phyloP scores from a whole-genome alignment of 1,284 basidiomycete species.

The Ustilago cynodontis region DNA sequence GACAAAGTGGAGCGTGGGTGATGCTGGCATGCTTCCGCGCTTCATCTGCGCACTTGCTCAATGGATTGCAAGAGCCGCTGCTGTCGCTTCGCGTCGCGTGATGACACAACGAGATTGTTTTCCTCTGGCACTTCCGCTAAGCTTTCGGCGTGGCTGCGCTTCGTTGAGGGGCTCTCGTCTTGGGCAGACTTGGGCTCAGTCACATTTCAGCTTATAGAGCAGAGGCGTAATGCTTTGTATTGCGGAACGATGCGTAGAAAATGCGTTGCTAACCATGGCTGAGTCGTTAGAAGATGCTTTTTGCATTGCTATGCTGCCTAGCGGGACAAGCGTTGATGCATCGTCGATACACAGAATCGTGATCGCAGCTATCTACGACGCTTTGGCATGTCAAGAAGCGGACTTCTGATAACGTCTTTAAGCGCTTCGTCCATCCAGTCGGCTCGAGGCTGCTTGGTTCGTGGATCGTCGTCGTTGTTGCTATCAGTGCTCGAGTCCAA shows the following conservation, averaged over 20 bases:
- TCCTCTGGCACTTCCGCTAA: neutral
- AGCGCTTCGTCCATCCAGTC: constrained; percentile 29
- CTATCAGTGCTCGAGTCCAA: constrained; percentile 31
- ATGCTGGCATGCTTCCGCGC: neutral
- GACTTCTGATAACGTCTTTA: constrained; percentile 13
- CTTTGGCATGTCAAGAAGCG: constrained; percentile 10
- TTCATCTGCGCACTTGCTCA: constrained; percentile 8
- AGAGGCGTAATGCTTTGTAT: neutral
- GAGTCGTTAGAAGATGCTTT: neutral
- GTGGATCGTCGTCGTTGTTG: neutral
- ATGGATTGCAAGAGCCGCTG: neutral
- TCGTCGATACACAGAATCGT: neutral
- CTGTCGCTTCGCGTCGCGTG: constrained; percentile 29
- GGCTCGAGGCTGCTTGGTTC: neutral
- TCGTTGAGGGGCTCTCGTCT: too few relatives aligned
- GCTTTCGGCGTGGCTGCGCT: neutral
- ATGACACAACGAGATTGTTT: constrained; percentile 28
- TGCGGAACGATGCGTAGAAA: neutral
- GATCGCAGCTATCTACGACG: neutral
- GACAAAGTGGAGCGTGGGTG: neutral
- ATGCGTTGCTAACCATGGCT: neutral
- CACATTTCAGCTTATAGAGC: neutral
- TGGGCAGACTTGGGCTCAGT: neutral
- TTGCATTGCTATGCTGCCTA: neutral
- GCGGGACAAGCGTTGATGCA: neutral